These are phyloP conservation scores for Dioscorea alata DNA, from an alignment of 106 monocot genomes.

Conservation along the genomic window DNA sequence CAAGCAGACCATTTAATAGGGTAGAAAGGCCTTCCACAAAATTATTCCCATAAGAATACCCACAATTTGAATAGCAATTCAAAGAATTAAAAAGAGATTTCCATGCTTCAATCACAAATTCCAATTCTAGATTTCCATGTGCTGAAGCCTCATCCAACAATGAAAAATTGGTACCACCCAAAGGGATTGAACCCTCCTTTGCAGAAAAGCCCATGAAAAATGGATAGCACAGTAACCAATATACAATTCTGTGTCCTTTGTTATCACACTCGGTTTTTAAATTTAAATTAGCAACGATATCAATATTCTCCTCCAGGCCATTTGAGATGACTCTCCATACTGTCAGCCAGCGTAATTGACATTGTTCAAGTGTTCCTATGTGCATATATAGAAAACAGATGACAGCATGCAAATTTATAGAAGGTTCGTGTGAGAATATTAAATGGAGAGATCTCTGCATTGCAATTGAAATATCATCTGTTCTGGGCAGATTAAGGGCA, in stretches of 20 bases:
- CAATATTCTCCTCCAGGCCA: constrained; percentile 13
- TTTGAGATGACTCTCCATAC: constrained; percentile 31
- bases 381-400: constrained; percentile 33
- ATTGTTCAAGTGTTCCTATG: background rate
- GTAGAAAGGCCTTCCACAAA: constrained; percentile 21
- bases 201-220: constrained; percentile 8
- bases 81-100: constrained; percentile 23
- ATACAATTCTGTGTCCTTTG: constrained; percentile 1
- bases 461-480: constrained; percentile 7
- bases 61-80: constrained; percentile 3
- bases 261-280: constrained; percentile 3
- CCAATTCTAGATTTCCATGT: constrained; percentile 13
- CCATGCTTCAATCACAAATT: constrained; percentile 21
- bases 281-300: background rate
- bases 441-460: constrained; percentile 6
- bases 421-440: constrained; percentile 11
- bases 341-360: constrained; percentile 7
- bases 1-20: constrained; percentile 20
- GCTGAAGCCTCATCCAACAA: constrained; percentile 10
- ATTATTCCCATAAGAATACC: background rate
- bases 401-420: constrained; percentile 20
- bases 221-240: constrained; percentile 36
- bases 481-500: constrained; percentile 5
- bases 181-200: background rate
- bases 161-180: background rate